These are phyloP conservation scores for Crithidia expoeki DNA, from an alignment of 208 protist genomes.

Conservation along the genomic window DNA sequence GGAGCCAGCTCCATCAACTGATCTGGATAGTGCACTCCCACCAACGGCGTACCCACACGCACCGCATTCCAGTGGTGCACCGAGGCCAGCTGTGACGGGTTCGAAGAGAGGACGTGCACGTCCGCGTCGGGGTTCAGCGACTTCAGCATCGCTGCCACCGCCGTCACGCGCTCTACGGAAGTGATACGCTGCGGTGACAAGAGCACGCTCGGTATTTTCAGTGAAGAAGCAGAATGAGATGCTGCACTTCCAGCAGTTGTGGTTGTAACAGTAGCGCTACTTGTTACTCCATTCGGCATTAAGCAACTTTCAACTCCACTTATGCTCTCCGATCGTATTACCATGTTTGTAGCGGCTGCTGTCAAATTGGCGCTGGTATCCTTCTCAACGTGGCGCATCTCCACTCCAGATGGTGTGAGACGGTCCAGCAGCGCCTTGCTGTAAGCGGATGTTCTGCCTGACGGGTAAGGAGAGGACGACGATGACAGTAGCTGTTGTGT, in stretches of 20 bases:
- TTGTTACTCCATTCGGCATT: too few relatives aligned
- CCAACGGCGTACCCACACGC: conserved; percentile 24
- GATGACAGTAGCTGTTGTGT: not conserved
- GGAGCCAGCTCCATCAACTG: conserved; percentile 74
- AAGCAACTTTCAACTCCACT: too few relatives aligned
- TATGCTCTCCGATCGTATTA: conserved; percentile 2
- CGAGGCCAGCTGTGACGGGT: conserved; percentile 50
- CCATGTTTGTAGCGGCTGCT: not conserved
- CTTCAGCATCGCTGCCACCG: conserved; percentile 89
- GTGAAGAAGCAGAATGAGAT: not conserved
- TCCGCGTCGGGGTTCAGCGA: conserved; percentile 81
- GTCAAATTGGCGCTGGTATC: not conserved
- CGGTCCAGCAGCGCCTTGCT: conserved; percentile 23
- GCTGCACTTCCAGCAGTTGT: not conserved
- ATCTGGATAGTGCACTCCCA: conserved; percentile 68
- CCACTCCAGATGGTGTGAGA: conserved; percentile 11
- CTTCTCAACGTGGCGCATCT: not conserved
- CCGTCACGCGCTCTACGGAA: conserved; percentile 70
- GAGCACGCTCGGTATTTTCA: conserved; percentile 28
- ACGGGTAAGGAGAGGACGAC: not conserved
- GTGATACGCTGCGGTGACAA: conserved; percentile 49
- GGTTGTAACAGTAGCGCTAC: not conserved
- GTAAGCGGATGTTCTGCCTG: conserved; percentile 14
- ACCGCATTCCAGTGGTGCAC: conserved; percentile 65
- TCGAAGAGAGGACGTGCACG: conserved; percentile 80